Percentiles rank a stretch among this genome's conserved stretches.
Conservation (phyloP, 805 yeast genomes). For the Lachancea waltii region DNA sequence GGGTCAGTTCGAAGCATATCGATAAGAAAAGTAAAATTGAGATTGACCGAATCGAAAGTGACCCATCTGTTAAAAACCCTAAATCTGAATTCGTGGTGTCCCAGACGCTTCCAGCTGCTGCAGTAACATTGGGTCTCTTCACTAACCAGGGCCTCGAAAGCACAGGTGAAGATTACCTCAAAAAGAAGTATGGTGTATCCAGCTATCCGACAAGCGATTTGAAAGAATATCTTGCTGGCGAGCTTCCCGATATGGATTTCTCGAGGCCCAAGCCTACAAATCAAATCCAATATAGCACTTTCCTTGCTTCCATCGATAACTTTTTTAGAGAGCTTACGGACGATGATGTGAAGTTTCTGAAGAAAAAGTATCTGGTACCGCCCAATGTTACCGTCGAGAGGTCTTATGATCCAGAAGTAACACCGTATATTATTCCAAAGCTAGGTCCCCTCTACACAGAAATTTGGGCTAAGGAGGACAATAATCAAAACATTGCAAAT, state of each 20-base stretch:
- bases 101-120: constrained; percentile 61
- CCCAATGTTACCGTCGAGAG: constrained; percentile 34
- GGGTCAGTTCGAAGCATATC: background rate
- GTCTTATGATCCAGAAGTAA: constrained; percentile 56
- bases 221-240: constrained; percentile 74
- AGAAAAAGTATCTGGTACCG: constrained; percentile 54
- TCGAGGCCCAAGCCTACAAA: constrained; percentile 77
- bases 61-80: constrained; percentile 60
- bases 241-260: constrained; percentile 79
- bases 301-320: constrained; percentile 77
- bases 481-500: constrained; percentile 37
- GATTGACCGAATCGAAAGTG: constrained; percentile 38
- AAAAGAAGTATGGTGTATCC: constrained; percentile 77
- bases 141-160: constrained; percentile 57
- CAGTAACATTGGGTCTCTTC: constrained; percentile 58
- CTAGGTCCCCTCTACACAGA: constrained; percentile 78
- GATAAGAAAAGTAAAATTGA: constrained; percentile 20
- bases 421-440: constrained; percentile 78
- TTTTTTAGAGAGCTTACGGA: constrained; percentile 71
- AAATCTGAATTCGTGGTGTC: constrained; percentile 68
- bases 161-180: constrained; percentile 68
- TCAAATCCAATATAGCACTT: constrained; percentile 89
- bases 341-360: constrained; percentile 73
- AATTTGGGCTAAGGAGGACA: constrained; percentile 81
- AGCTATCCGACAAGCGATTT: constrained; percentile 81